phyloP scores from a whole-genome alignment of 2,329 filamentous ascomycete species.

The Macrophomina pseudophaseolina region DNA sequence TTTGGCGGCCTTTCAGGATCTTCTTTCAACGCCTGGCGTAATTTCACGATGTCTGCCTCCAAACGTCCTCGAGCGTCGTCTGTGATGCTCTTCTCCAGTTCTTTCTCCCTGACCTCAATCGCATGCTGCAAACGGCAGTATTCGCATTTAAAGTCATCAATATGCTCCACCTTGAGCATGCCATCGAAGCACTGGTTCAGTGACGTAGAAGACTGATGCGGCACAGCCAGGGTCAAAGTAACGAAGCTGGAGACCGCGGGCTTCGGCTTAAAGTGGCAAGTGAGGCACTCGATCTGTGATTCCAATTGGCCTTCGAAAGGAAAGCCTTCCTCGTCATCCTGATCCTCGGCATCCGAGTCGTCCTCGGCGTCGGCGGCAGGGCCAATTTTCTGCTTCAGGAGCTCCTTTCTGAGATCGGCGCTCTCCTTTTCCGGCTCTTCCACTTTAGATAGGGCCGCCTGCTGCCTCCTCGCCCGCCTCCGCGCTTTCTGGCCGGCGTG shows the following conservation, averaged over 20 bases:
- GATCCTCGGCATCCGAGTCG: constrained; percentile 36
- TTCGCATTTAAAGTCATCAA: constrained; percentile 96
- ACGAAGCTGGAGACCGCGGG: constrained; percentile 85
- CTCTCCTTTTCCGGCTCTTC: constrained; percentile 34
- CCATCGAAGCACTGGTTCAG: constrained; percentile 90
- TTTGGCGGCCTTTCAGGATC: constrained; percentile 80
- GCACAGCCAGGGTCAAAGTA: constrained; percentile 89
- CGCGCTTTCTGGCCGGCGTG: constrained; percentile 81
- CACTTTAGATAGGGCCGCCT: constrained; percentile 24
- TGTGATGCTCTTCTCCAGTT: constrained; percentile 54
- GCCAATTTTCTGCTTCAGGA: constrained; percentile 29
- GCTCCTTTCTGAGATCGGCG: constrained; percentile 31
- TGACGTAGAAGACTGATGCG: constrained; percentile 76
- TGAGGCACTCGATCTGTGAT: constrained; percentile 92
- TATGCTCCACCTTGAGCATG: constrained; percentile 92
- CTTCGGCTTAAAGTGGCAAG: constrained; percentile 87
- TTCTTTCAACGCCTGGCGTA: constrained; percentile 72
- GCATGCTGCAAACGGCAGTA: constrained; percentile 88
- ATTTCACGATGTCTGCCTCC: constrained; percentile 64
- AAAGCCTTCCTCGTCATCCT: constrained; percentile 70
- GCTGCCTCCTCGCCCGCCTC: constrained; percentile 52
- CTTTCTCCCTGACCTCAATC: constrained; percentile 64
- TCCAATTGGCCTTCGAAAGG: constrained; percentile 91
- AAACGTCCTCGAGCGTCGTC: constrained; percentile 53
- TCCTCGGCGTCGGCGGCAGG: constrained; percentile 25